Percentiles rank a stretch among this genome's conserved stretches.
Conservation (phyloP, 1,284 basidiomycete genomes). For the Singerocomus rubriflavus region DNA sequence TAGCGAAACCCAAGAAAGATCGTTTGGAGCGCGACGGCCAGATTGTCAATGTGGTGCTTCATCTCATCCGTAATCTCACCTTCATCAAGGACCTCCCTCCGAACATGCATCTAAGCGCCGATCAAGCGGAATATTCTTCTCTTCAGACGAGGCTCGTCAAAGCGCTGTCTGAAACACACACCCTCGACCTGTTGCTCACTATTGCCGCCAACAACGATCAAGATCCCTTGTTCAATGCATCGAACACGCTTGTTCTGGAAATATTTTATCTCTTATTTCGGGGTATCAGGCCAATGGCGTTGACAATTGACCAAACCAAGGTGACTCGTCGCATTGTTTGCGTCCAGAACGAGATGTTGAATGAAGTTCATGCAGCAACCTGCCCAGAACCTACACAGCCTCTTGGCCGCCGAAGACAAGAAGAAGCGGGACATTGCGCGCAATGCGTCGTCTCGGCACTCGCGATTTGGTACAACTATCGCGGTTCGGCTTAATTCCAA, state of each 20-base stretch:
- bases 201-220: conserved; percentile 72
- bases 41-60: conserved; percentile 84
- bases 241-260: conserved; percentile 87
- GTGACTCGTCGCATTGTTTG: conserved; percentile 37
- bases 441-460: conserved; percentile 78
- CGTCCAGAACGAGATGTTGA: conserved; percentile 3
- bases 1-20: conserved; percentile 60
- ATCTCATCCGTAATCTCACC: conserved; percentile 86
- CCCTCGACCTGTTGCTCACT: conserved; percentile 77
- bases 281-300: conserved; percentile 61
- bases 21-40: conserved; percentile 79
- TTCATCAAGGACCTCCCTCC: conserved; percentile 83
- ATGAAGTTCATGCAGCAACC: conserved; percentile 50
- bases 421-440: conserved; percentile 56
- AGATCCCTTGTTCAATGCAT: conserved; percentile 74
- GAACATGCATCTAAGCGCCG: conserved; percentile 64
- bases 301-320: conserved; percentile 67
- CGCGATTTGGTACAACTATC: conserved; percentile 92
- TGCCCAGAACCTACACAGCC: conserved; percentile 60
- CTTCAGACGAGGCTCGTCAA: conserved; percentile 78
- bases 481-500: conserved; percentile 65
- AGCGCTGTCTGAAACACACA: conserved; percentile 69
- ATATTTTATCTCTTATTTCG: conserved; percentile 87
- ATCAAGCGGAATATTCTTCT: conserved; percentile 71
- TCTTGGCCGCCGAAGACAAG: conserved; percentile 72